Conservation (phyloP, 148 eudicot genomes). For the Spergularia marina region DNA sequence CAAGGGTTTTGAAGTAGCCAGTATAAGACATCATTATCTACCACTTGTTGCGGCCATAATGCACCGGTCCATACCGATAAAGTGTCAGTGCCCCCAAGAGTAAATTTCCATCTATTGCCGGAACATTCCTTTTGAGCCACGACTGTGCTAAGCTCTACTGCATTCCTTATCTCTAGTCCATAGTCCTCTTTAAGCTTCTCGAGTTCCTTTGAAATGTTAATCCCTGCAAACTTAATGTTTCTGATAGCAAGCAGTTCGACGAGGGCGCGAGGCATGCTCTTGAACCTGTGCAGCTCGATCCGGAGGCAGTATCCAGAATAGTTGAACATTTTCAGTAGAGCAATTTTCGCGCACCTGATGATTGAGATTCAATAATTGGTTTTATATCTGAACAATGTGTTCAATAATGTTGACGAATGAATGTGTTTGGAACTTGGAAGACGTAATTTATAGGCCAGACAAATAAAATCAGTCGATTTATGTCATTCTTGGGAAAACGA, state of each 20-base stretch:
- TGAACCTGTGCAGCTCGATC: background rate
- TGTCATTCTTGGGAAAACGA: too few species aligned
- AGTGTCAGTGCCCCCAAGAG: background rate
- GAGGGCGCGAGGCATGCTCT: background rate
- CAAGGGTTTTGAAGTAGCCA: too few species aligned
- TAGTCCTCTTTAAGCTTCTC: slow-evolving; percentile 12
- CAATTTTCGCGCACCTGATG: background rate
- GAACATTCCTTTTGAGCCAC: too few species aligned
- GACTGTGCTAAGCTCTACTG: background rate
- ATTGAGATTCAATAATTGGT: too few species aligned
- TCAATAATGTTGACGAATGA: background rate
- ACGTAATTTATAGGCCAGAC: too few species aligned
- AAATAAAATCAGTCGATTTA: too few species aligned
- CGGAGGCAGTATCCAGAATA: background rate
- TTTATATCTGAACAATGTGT: too few species aligned
- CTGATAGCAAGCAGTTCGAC: background rate
- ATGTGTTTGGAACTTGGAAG: too few species aligned
- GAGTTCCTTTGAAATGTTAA: background rate
- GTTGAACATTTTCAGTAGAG: background rate
- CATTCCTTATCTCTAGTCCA: background rate
- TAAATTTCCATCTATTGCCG: background rate
- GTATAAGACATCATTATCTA: too few species aligned
- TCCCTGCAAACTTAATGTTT: background rate
- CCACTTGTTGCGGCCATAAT: too few species aligned
- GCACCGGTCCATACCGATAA: too few species aligned